Conservation (phyloP, 2,329 filamentous ascomycete genomes). For the Raffaelea albimanens region DNA sequence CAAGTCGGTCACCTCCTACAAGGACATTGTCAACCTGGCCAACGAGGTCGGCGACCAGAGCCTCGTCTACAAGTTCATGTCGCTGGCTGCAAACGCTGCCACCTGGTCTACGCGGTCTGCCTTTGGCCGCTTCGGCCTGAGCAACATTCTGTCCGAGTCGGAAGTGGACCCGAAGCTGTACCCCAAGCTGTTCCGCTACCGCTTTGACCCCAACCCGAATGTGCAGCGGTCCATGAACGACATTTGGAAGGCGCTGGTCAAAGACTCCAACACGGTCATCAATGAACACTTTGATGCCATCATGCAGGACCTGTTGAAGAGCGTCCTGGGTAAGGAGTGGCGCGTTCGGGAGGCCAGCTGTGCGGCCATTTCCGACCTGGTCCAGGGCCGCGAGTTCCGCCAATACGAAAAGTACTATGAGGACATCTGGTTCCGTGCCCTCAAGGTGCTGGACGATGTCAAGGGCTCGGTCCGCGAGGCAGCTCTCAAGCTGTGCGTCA, state of each 20-base stretch:
- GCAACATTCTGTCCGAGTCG: constrained; percentile 82
- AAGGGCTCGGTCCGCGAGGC: constrained; percentile 80
- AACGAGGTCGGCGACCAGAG: constrained; percentile 93
- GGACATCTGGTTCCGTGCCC: constrained; percentile 74
- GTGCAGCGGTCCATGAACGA: constrained; percentile 94
- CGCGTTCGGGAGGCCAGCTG: constrained; percentile 87
- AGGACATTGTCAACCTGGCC: constrained; percentile 92
- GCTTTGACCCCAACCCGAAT: constrained; percentile 89
- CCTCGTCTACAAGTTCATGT: constrained; percentile 98
- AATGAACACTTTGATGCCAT: constrained; percentile 81
- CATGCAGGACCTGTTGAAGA: constrained; percentile 76
- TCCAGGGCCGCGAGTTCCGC: constrained; percentile 67
- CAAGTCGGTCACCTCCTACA: constrained; percentile 86
- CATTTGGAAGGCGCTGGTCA: constrained; percentile 94
- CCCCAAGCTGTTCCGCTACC: constrained; percentile 86
- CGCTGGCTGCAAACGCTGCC: constrained; percentile 85
- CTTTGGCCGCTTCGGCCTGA: constrained; percentile 88
- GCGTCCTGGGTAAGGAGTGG: constrained; percentile 87
- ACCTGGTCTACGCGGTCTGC: constrained; percentile 97
- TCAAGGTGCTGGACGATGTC: constrained; percentile 93
- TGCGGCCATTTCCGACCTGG: constrained; percentile 75
- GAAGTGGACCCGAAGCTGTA: constrained; percentile 87
- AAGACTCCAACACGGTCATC: constrained; percentile 69
- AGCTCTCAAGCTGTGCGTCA: constrained; percentile 73
- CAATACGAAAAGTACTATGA: constrained; percentile 79